These are phyloP conservation scores for Tetradesmus lagerheimii DNA, from an alignment of 139 green algal genomes.

Conservation along the genomic window DNA sequence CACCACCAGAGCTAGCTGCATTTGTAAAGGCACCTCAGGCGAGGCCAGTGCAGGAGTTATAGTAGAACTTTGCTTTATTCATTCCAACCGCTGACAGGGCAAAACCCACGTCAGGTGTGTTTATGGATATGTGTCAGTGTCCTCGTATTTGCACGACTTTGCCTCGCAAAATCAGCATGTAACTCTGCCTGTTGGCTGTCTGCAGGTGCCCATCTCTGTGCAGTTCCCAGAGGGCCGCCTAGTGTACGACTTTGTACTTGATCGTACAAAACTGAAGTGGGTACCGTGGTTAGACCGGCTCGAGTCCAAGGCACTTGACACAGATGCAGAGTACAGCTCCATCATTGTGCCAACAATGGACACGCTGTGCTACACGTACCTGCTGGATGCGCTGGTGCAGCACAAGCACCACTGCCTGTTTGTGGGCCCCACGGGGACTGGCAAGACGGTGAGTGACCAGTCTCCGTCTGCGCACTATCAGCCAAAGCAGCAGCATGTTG, in stretches of 20 bases:
- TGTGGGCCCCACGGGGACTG: slow-evolving; percentile 80
- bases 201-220: slow-evolving; percentile 45
- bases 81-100: no score
- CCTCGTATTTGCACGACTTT: no score
- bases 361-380: slow-evolving; percentile 70
- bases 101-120: no score
- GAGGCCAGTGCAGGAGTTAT: slow-evolving; percentile 37
- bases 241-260: slow-evolving; percentile 84
- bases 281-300: slow-evolving; percentile 76
- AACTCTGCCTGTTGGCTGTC: no score
- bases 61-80: no score
- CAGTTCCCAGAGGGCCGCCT: slow-evolving; percentile 65
- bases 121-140: no score
- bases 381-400: slow-evolving; percentile 74
- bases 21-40: slow-evolving; percentile 48
- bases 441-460: slow-evolving; percentile 76
- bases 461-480: no score
- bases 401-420: slow-evolving; percentile 74
- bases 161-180: no score
- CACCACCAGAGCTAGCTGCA: slow-evolving; percentile 57
- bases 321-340: slow-evolving; percentile 72
- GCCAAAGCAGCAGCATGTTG: no score
- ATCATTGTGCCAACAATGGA: slow-evolving; percentile 87
- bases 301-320: slow-evolving; percentile 51
- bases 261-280: slow-evolving; percentile 71